These are phyloP conservation scores for Haematococcus sp. DNA, from an alignment of 139 green algal species.

Conservation along the genomic window DNA sequence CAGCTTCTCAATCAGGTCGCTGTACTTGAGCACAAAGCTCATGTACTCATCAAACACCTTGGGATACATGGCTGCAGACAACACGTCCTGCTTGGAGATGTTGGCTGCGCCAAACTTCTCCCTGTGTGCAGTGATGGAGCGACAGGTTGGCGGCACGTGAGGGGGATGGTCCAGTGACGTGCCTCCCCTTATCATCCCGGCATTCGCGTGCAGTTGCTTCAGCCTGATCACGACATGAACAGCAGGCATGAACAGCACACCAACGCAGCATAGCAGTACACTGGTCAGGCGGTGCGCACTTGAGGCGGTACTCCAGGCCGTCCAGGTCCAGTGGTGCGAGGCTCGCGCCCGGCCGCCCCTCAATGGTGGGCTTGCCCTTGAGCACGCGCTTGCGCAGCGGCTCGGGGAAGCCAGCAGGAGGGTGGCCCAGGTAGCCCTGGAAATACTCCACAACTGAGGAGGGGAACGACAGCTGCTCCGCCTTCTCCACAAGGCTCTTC, in stretches of 20 bases:
- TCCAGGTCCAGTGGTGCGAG: conserved; percentile 66
- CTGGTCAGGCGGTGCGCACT: neutral
- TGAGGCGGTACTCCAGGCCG: conserved; percentile 52
- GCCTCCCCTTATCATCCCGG: no score
- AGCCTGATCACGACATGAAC: no score
- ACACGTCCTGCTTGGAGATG: conserved; percentile 72
- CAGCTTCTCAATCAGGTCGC: conserved; percentile 71
- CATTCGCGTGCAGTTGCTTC: no score
- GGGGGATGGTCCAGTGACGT: no score
- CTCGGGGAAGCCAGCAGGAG: conserved; percentile 83
- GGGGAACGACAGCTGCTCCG: conserved; percentile 79
- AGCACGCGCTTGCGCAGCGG: conserved; percentile 66
- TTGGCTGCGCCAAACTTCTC: conserved; percentile 62
- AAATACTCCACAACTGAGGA: conserved; percentile 80
- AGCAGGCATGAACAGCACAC: no score
- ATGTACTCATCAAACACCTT: conserved; percentile 86
- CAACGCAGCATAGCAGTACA: no score
- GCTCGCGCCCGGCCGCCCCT: conserved; percentile 71
- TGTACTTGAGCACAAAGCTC: conserved; percentile 58
- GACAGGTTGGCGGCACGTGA: no score
- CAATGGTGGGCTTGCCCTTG: conserved; percentile 57
- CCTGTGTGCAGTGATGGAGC: neutral
- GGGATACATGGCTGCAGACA: conserved; percentile 85
- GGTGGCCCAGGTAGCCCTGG: conserved; percentile 77
- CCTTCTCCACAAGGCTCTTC: conserved; percentile 70